These are phyloP conservation scores for Dactylellina leptospora DNA, from an alignment of 2,329 filamentous ascomycete genomes.

Conservation along the genomic window DNA sequence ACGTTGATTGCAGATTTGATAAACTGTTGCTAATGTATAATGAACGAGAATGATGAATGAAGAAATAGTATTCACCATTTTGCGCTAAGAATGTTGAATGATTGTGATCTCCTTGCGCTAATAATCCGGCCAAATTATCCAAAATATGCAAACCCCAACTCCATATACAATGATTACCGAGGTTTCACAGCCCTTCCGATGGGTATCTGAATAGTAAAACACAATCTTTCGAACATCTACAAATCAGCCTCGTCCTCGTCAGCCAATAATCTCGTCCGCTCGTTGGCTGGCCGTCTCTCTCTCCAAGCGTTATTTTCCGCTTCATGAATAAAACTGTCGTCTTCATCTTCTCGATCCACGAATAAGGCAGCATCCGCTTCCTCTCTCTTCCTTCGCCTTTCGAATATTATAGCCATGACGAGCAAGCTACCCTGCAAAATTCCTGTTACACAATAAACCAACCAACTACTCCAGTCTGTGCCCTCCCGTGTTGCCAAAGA, in stretches of 20 bases:
- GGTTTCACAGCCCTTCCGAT: background rate
- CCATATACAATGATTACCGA: background rate
- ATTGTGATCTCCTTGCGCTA: too few relatives aligned
- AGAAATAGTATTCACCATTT: too few relatives aligned
- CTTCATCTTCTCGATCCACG: slow-evolving; percentile 20
- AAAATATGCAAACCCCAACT: slow-evolving; percentile 12
- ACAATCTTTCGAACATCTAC: background rate
- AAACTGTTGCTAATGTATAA: too few relatives aligned
- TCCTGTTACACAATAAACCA: slow-evolving; percentile 87
- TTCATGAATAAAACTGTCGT: slow-evolving; percentile 43
- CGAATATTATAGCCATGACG: slow-evolving; percentile 80
- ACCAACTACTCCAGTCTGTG: slow-evolving; percentile 90
- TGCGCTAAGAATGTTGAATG: too few relatives aligned
- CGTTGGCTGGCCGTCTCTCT: slow-evolving; percentile 28
- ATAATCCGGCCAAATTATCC: background rate
- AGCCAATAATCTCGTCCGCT: slow-evolving; percentile 37
- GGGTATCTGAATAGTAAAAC: slow-evolving; percentile 16
- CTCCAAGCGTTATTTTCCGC: slow-evolving; percentile 24
- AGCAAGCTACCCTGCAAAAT: slow-evolving; percentile 83
- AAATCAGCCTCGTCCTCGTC: slow-evolving; percentile 38
- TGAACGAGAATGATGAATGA: too few relatives aligned
- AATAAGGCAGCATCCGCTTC: slow-evolving; percentile 43
- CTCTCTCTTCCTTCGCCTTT: slow-evolving; percentile 61
- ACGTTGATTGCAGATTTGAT: too few relatives aligned
- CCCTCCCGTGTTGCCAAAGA: slow-evolving; percentile 84